Base-by-base conservation (phyloP, 2,329 filamentous ascomycete species). In the Trichocomaceae sp. region DNA sequence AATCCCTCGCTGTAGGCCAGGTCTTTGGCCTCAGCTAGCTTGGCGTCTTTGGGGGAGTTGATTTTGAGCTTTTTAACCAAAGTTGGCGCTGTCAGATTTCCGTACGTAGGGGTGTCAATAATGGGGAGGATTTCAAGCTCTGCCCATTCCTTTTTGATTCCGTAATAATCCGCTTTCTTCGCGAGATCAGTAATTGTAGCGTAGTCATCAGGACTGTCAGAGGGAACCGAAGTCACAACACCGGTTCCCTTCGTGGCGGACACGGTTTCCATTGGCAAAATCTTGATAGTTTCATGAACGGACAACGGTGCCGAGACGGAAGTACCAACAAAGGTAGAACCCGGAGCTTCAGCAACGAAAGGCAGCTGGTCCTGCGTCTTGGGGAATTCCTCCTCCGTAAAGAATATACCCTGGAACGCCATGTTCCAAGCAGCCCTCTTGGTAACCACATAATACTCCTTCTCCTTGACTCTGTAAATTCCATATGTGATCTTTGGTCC, bases 111-210 rank as follows among this genome's bases (percentile, higher is more conserved):
- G 0, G 93, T 97, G 56, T 90, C 80, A 60, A 96, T 95, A 63
- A 99, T 87, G 51, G 93, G 90, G 58, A 90, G 69, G 54, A 96
- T 92, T 60, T 96, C 89, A 53, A 92, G 78, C 68, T 95, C 88
- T 3, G 88, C 90, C 93, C 93, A 99, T 70, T 96, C 90, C 75
- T 95, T 93, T 76, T 96, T 82, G 69, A 99, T 97, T 50, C 88
- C 87, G 72, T 99, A 96, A 77, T 89, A 97, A 7, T 95, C 92
- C 0, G 92, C 83, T 78, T 99, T 99, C 80, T 97, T 97, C 39
- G 84, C 83, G 57, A 99, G 81, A 60, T 99, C 93, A 46, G 83
- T 81, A 42, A 92, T 80, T 29, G 90, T 99, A 45, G 90, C 90
- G 71, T 86, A 99, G 69, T 99, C 93, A 68, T 99, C 93, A 1